These are phyloP conservation scores for Exserohilum turcica DNA, from an alignment of 2,329 filamentous ascomycete genomes.

Conservation along the genomic window DNA sequence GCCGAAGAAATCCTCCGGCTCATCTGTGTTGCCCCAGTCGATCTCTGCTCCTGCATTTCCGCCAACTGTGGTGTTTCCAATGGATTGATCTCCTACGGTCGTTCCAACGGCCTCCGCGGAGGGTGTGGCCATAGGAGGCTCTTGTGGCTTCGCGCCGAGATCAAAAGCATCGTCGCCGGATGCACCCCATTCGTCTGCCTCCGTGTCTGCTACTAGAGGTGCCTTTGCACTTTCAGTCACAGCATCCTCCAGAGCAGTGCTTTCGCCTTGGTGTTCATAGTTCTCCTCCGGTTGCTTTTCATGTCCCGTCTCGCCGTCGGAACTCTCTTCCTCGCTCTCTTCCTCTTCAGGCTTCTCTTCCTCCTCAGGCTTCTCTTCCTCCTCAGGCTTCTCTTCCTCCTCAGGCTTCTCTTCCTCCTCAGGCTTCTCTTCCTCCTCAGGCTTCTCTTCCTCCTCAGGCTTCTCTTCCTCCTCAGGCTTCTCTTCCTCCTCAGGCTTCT, in stretches of 20 bases:
- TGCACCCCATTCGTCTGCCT: conserved; percentile 44
- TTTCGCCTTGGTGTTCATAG: conserved; percentile 56
- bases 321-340: conserved; percentile 42
- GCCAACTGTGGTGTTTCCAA: conserved; percentile 37
- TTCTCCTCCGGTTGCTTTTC: conserved; percentile 37
- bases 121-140: conserved; percentile 29
- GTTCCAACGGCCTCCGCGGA: conserved; percentile 38
- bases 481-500: conserved; percentile 47
- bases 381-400: conserved; percentile 46
- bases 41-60: conserved; percentile 38
- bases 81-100: conserved; percentile 38
- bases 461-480: conserved; percentile 23
- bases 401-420: conserved; percentile 18
- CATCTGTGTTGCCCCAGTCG: conserved; percentile 44
- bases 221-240: conserved; percentile 50
- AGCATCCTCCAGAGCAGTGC: conserved; percentile 53
- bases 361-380: conserved; percentile 34
- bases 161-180: conserved; percentile 40
- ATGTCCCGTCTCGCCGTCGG: conserved; percentile 13
- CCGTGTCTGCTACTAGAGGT: conserved; percentile 50
- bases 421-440: conserved; percentile 44
- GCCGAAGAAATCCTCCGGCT: conserved; percentile 42
- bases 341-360: conserved; percentile 27
- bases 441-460: conserved; percentile 35
- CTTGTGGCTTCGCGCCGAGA: conserved; percentile 33